Percentiles rank a stretch among this genome's conserved stretches.
Conservation (phyloP, 2,329 filamentous ascomycete species). For the Cladosporium phlei region DNA sequence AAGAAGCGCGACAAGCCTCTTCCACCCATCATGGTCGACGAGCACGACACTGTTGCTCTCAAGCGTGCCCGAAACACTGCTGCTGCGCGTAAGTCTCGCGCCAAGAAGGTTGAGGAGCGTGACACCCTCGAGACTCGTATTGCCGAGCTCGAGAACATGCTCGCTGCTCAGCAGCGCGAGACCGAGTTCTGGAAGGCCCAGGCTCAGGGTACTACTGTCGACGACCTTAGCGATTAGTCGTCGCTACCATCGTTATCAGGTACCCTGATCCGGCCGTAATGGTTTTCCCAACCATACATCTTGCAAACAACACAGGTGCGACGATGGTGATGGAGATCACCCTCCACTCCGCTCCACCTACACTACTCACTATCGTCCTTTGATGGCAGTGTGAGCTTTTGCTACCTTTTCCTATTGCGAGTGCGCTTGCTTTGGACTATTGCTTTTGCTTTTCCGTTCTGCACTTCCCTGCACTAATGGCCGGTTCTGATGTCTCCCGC, state of each 20-base stretch:
- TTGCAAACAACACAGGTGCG: constrained; percentile 8
- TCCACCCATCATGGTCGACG: constrained; percentile 72
- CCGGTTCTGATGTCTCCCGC: constrained; percentile 34
- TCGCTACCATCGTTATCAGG: neutral
- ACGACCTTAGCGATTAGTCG: constrained; percentile 10
- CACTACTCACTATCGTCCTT: constrained; percentile 2
- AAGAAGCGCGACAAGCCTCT: constrained; percentile 77
- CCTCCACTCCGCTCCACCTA: neutral
- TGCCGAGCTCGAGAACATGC: constrained; percentile 41
- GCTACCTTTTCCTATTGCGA: constrained; percentile 9
- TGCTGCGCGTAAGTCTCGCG: constrained; percentile 87
- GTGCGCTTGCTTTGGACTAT: constrained; percentile 4
- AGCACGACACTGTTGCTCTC: constrained; percentile 68
- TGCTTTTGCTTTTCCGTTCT: constrained; percentile 14
- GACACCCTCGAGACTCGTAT: constrained; percentile 72
- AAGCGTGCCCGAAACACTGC: constrained; percentile 93
- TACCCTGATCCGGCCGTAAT: neutral
- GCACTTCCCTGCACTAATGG: constrained; percentile 20
- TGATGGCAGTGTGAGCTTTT: constrained; percentile 6
- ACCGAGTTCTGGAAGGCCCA: constrained; percentile 15
- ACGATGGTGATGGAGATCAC: constrained; percentile 12
- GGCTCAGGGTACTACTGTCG: constrained; percentile 10
- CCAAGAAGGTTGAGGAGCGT: constrained; percentile 74
- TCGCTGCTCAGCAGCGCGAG: constrained; percentile 21
- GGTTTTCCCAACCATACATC: neutral